These are phyloP conservation scores for Pochonia chlamydosporia DNA, from an alignment of 2,329 filamentous ascomycete species.

Conservation along the genomic window DNA sequence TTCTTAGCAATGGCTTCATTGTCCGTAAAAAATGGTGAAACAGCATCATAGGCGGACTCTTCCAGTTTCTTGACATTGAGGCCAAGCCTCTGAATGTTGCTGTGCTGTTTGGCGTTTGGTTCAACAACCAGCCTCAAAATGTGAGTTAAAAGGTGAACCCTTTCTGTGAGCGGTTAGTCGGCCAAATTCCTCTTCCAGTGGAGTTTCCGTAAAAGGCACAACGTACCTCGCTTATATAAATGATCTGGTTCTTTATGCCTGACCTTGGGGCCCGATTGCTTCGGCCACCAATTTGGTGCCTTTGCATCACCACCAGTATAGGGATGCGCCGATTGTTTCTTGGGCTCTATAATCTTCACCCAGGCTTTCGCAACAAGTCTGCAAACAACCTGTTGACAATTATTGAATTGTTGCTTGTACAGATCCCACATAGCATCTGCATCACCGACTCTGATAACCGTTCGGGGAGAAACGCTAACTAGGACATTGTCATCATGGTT, in stretches of 20 bases:
- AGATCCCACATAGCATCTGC: no score
- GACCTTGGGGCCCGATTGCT: conserved; percentile 46
- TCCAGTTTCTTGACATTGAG: conserved; percentile 53
- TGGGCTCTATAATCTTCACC: conserved; percentile 69
- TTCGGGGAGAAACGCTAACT: no score
- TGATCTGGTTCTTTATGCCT: conserved; percentile 70
- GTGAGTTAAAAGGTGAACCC: conserved; percentile 52
- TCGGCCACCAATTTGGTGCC: conserved; percentile 62
- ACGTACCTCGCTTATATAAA: conserved; percentile 57
- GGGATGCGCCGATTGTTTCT: conserved; percentile 71
- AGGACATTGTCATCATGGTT: no score
- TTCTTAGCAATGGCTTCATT: conserved; percentile 50
- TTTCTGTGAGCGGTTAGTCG: conserved; percentile 34
- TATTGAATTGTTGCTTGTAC: no score
- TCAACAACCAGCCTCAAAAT: conserved; percentile 52
- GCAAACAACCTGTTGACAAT: conserved; percentile 63
- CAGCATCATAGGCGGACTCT: conserved; percentile 49
- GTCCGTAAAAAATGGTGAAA: conserved; percentile 54
- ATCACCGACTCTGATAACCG: no score
- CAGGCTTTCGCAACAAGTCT: conserved; percentile 69
- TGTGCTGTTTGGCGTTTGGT: conserved; percentile 42
- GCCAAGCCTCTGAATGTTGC: conserved; percentile 45
- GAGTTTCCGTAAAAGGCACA: no score
- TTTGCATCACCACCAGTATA: conserved; percentile 61
- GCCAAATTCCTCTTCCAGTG: neutral